Evolutionary conservation across 2,329 filamentous ascomycete species (phyloP).

Genomic region (Aureobasidium sp.): DNA sequence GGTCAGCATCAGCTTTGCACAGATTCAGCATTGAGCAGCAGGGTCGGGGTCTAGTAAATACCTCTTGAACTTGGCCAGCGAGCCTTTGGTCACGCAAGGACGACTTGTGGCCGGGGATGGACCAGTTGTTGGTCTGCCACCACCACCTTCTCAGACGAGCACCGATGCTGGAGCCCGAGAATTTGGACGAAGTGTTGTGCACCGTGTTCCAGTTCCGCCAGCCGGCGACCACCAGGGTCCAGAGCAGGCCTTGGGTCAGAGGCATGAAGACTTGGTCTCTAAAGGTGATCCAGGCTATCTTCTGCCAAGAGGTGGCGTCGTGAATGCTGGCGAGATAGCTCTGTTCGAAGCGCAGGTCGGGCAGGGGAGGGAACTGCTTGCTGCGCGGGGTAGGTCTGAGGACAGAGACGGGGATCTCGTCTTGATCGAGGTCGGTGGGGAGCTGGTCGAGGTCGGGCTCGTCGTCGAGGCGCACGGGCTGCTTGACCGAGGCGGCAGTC

Average conservation of each 20-base stretch:
- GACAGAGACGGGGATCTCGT: slow-evolving; percentile 63
- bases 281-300: slow-evolving; percentile 74
- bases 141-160: slow-evolving; percentile 82
- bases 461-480: slow-evolving; percentile 47
- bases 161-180: slow-evolving; percentile 70
- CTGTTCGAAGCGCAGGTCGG: slow-evolving; percentile 92
- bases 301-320: slow-evolving; percentile 69
- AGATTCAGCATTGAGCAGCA: slow-evolving; percentile 5
- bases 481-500: slow-evolving; percentile 62
- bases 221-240: slow-evolving; percentile 75
- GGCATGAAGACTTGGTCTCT: slow-evolving; percentile 88
- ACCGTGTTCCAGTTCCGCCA: slow-evolving; percentile 82
- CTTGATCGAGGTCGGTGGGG: slow-evolving; percentile 45
- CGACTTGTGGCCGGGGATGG: slow-evolving; percentile 50
- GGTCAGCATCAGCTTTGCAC: slow-evolving; percentile 17
- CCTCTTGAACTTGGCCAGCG: slow-evolving; percentile 30
- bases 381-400: slow-evolving; percentile 50
- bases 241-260: slow-evolving; percentile 79
- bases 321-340: slow-evolving; percentile 90
- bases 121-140: slow-evolving; percentile 92
- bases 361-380: slow-evolving; percentile 59
- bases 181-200: slow-evolving; percentile 49
- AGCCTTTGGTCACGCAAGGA: slow-evolving; percentile 26
- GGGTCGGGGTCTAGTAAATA: slow-evolving; percentile 22
- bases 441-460: slow-evolving; percentile 27